phyloP scores from a whole-genome alignment of 2,329 filamentous ascomycete species.

The Rhynchosporium agropyri region DNA sequence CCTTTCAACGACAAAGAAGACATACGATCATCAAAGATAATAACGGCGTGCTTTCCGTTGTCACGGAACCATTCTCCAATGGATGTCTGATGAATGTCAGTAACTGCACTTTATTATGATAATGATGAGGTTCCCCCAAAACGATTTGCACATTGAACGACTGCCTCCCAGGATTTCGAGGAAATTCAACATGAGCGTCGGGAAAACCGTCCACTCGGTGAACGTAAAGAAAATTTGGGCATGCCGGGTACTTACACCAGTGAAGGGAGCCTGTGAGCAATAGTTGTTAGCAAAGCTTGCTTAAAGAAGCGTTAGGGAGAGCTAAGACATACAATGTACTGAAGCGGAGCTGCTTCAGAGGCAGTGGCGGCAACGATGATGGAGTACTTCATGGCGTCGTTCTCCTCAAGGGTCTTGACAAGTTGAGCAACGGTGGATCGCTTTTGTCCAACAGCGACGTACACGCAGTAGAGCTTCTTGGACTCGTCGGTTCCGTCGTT shows the following conservation, averaged over 20 bases:
- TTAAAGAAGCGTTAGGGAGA: conserved; percentile 41
- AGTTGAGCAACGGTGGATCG: conserved; percentile 98
- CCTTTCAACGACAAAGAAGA: background rate
- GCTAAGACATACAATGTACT: conserved; percentile 20
- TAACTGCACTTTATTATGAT: background rate
- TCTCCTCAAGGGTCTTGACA: conserved; percentile 99
- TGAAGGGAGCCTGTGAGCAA: conserved; percentile 72
- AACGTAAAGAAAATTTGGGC: background rate
- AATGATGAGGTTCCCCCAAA: background rate
- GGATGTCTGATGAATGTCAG: background rate
- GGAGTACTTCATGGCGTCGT: conserved; percentile 98
- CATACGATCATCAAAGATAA: conserved; percentile 93
- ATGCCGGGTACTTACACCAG: conserved; percentile 50
- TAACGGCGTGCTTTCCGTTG: conserved; percentile 82
- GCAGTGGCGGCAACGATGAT: conserved; percentile 94
- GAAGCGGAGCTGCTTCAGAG: conserved; percentile 75
- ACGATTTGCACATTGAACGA: background rate
- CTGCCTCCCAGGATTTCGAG: no score
- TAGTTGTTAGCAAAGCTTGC: conserved; percentile 2
- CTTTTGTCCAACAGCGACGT: conserved; percentile 99
- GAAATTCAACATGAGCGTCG: background rate
- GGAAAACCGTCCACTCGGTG: no score
- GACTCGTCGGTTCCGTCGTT: conserved; percentile 83
- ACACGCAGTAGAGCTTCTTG: conserved; percentile 99
- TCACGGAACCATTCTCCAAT: conserved; percentile 76